Conservation (phyloP, 331 rosid genomes). For the Cydonia oblonga region DNA sequence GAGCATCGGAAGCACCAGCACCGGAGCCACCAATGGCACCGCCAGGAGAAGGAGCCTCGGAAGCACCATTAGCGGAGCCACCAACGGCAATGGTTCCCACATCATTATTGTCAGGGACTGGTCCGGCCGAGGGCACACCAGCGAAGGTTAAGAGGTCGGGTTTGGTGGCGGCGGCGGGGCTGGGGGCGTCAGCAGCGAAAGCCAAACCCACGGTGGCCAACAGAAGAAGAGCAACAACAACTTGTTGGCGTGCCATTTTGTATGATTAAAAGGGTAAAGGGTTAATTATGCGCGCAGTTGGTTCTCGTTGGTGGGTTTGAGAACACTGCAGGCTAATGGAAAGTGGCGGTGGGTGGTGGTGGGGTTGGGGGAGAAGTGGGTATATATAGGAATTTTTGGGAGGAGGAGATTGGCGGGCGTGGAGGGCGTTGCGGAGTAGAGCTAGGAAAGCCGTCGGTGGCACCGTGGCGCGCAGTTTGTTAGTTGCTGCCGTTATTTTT, state of each 20-base stretch:
- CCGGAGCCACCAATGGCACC: neutral
- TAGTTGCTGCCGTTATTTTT: neutral
- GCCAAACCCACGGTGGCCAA: conserved; percentile 5
- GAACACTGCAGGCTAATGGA: neutral
- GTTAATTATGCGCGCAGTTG: neutral
- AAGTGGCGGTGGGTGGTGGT: neutral
- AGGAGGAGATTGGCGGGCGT: neutral
- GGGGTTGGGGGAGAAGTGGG: neutral
- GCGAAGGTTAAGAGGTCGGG: neutral
- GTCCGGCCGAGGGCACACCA: neutral
- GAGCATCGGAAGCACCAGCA: too few relatives aligned
- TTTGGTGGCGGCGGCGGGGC: neutral
- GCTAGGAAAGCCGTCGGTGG: neutral
- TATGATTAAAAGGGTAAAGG: neutral
- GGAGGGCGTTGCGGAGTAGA: neutral
- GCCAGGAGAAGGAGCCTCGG: neutral
- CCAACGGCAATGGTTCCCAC: conserved; percentile 2
- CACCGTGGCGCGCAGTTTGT: neutral
- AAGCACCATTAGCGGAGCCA: neutral
- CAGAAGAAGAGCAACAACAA: neutral
- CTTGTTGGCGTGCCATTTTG: conserved; percentile 3
- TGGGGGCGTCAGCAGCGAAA: neutral
- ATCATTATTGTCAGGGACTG: neutral
- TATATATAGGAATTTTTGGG: neutral
- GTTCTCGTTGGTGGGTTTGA: neutral